These are phyloP conservation scores for Trichoderma sp. DNA, from an alignment of 2,329 filamentous ascomycete genomes.

Conservation along the genomic window DNA sequence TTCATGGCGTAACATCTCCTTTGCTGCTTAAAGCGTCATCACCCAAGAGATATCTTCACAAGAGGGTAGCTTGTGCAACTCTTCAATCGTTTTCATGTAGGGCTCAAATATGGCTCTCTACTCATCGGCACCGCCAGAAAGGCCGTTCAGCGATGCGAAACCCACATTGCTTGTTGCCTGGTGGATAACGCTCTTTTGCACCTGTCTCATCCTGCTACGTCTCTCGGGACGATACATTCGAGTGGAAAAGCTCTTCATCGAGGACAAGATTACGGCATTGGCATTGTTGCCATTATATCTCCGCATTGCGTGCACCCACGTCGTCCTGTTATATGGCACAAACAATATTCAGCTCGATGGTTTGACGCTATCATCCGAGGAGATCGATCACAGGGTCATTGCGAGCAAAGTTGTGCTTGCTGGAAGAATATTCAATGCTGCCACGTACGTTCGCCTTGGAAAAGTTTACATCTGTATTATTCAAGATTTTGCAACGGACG, in stretches of 20 bases:
- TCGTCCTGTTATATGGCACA: neutral
- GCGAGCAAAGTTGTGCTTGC: slow-evolving; percentile 4
- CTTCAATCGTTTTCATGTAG: neutral
- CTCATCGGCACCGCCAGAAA: slow-evolving; percentile 2
- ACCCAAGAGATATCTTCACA: neutral
- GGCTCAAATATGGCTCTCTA: neutral
- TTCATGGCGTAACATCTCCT: neutral
- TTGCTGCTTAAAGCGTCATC: neutral
- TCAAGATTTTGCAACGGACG: neutral
- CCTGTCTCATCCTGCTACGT: neutral
- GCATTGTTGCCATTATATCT: slow-evolving; percentile 1
- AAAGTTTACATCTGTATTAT: neutral
- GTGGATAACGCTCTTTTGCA: slow-evolving; percentile 9
- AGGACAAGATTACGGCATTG: slow-evolving; percentile 3
- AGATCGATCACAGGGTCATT: neutral
- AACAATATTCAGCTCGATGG: neutral
- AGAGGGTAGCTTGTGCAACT: neutral
- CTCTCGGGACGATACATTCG: slow-evolving; percentile 7
- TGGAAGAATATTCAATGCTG: neutral
- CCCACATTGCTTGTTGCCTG: slow-evolving; percentile 10
- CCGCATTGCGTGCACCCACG: neutral
- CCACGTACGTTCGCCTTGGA: neutral
- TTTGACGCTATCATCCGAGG: neutral
- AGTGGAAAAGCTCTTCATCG: slow-evolving; percentile 3
- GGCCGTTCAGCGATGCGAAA: slow-evolving; percentile 8